Percentiles rank a stretch among this genome's conserved stretches.
These are phyloP conservation scores for Cadophora gregata DNA, from an alignment of 2,329 filamentous ascomycete species.

Conservation along the genomic window DNA sequence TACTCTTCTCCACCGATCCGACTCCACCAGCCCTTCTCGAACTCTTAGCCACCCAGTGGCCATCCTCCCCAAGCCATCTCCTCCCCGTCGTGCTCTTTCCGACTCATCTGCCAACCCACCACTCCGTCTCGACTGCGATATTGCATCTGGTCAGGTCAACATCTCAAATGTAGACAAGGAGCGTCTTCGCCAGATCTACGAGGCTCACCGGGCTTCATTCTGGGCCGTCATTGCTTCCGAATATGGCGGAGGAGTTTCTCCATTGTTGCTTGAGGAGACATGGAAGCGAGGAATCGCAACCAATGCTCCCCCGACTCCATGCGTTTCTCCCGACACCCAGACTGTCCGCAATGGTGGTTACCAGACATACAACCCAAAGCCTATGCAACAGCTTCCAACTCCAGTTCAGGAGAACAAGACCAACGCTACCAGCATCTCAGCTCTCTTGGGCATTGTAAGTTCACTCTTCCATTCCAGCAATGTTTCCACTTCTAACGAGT, in stretches of 20 bases:
- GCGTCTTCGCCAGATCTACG: constrained; percentile 73
- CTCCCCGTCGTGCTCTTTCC: constrained; percentile 53
- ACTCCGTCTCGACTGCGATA: constrained; percentile 65
- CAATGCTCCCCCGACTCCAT: constrained; percentile 45
- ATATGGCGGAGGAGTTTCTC: constrained; percentile 69
- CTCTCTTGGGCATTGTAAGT: constrained; percentile 60
- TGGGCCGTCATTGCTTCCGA: constrained; percentile 75
- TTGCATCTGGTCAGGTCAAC: constrained; percentile 50
- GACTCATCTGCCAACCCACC: constrained; percentile 47
- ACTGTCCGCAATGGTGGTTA: constrained; percentile 31
- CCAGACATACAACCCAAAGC: constrained; percentile 47
- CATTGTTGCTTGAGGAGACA: constrained; percentile 71
- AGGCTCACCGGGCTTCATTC: constrained; percentile 71
- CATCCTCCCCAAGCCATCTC: constrained; percentile 69
- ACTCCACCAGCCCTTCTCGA: constrained; percentile 56
- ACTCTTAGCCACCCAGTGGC: constrained; percentile 56
- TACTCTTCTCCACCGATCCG: constrained; percentile 56
- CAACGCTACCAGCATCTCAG: constrained; percentile 61
- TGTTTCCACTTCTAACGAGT: constrained; percentile 17
- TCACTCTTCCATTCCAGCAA: neutral
- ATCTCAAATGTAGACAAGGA: constrained; percentile 56
- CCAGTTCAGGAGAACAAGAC: constrained; percentile 51
- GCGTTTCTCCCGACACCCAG: constrained; percentile 42
- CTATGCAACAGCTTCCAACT: constrained; percentile 56
- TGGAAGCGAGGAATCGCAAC: constrained; percentile 54